Conservation (phyloP, 2,329 filamentous ascomycete species). For the Phaeosphaeria sp. region DNA sequence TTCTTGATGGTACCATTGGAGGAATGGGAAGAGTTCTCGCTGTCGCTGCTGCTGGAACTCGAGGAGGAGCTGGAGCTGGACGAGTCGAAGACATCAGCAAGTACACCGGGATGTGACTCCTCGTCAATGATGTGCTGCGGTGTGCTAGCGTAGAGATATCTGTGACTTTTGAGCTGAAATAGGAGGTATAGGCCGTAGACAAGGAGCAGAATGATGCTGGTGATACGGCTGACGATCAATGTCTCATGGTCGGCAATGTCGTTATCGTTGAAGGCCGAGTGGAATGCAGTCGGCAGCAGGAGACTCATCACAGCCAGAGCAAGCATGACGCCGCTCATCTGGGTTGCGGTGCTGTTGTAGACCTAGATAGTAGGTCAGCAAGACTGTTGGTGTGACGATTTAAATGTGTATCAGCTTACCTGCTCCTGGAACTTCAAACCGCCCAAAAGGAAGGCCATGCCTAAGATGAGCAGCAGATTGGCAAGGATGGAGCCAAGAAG, state of each 20-base stretch:
- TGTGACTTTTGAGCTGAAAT: constrained; percentile 90
- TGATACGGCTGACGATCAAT: constrained; percentile 85
- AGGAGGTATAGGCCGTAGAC: constrained; percentile 85
- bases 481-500: constrained; percentile 88
- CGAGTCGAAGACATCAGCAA: constrained; percentile 80
- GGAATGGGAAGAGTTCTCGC: constrained; percentile 68
- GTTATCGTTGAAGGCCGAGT: constrained; percentile 77
- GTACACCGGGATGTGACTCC: constrained; percentile 83
- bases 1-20: constrained; percentile 75
- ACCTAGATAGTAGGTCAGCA: constrained; percentile 57
- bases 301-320: constrained; percentile 90
- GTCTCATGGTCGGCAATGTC: constrained; percentile 71
- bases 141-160: constrained; percentile 89
- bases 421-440: constrained; percentile 88
- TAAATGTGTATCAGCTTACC: constrained; percentile 49
- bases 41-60: constrained; percentile 60
- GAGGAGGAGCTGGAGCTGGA: constrained; percentile 63
- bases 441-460: constrained; percentile 89
- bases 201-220: constrained; percentile 82
- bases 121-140: constrained; percentile 93
- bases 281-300: constrained; percentile 88
- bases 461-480: constrained; percentile 85
- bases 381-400: neutral
- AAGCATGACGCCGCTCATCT: constrained; percentile 93
- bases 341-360: constrained; percentile 93